phyloP scores from a whole-genome alignment of 2,329 filamentous ascomycete species.

The Microdochium trichocladiopsis region DNA sequence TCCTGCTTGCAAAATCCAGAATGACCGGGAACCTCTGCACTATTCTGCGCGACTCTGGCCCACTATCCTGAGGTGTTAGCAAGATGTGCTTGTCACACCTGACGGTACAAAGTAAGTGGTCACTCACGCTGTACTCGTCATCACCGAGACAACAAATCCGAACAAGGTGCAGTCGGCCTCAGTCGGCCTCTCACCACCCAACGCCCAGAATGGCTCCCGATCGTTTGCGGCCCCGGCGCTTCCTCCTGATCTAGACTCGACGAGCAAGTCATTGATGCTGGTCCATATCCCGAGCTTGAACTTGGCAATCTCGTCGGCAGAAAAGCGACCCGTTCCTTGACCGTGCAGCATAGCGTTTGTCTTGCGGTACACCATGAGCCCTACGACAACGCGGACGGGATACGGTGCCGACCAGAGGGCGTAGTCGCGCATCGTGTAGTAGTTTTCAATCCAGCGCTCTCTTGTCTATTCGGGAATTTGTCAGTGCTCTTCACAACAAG shows the following conservation, averaged over 20 bases:
- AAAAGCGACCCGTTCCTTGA: conserved; percentile 48
- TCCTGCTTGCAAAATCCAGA: conserved; percentile 47
- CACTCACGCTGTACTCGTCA: conserved; percentile 48
- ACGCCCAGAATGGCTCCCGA: conserved; percentile 45
- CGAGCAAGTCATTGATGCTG: conserved; percentile 36
- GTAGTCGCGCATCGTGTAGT: conserved; percentile 47
- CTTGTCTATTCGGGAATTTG: conserved; percentile 19
- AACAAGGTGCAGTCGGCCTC: conserved; percentile 52
- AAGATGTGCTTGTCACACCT: not conserved
- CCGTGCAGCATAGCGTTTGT: conserved; percentile 38
- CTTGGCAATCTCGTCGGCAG: conserved; percentile 35
- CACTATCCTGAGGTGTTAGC: conserved; percentile 20
- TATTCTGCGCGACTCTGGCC: conserved; percentile 35
- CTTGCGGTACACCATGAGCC: conserved; percentile 37
- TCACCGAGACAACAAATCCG: conserved; percentile 45
- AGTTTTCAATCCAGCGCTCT: conserved; percentile 55
- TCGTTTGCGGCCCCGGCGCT: not conserved
- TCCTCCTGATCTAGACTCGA: conserved; percentile 21
- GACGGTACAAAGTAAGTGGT: not conserved
- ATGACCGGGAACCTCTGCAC: conserved; percentile 39
- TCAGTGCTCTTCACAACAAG: not conserved
- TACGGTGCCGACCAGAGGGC: conserved; percentile 42
- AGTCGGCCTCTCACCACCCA: conserved; percentile 44
- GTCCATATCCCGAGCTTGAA: conserved; percentile 47
- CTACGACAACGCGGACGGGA: conserved; percentile 42